phyloP scores from a whole-genome alignment of 2,329 filamentous ascomycete species.

The Trichoderma cornu-damae region DNA sequence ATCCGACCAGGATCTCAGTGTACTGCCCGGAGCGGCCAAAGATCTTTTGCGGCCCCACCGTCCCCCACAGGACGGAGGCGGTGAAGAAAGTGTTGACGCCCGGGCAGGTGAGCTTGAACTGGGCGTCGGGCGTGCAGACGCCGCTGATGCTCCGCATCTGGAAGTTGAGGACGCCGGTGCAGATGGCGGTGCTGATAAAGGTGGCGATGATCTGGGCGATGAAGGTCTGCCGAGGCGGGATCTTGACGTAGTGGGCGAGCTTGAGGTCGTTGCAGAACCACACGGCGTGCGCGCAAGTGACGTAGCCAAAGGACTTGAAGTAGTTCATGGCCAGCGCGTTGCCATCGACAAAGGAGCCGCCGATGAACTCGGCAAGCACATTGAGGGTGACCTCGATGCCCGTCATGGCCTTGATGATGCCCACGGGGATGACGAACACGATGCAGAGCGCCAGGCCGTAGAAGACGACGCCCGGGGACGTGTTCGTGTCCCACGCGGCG shows the following conservation, averaged over 20 bases:
- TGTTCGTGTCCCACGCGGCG: conserved; percentile 46
- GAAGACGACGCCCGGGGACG: conserved; percentile 47
- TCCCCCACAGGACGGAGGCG: conserved; percentile 51
- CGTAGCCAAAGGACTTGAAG: conserved; percentile 50
- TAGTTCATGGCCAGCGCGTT: conserved; percentile 51
- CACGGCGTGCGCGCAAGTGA: conserved; percentile 48
- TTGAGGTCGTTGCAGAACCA: conserved; percentile 47
- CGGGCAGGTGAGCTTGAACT: conserved; percentile 48
- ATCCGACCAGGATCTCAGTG: conserved; percentile 44
- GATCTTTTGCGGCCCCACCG: conserved; percentile 47
- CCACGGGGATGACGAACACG: conserved; percentile 48
- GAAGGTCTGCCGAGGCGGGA: conserved; percentile 56
- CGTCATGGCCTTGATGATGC: conserved; percentile 50
- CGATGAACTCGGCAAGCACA: conserved; percentile 50
- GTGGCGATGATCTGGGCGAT: conserved; percentile 55
- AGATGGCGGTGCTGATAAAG: conserved; percentile 48
- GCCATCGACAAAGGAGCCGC: conserved; percentile 46
- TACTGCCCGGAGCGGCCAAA: conserved; percentile 47
- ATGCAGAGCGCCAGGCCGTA: conserved; percentile 46
- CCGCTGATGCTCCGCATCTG: conserved; percentile 45
- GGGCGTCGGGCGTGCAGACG: conserved; percentile 46
- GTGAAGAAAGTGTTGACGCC: conserved; percentile 54
- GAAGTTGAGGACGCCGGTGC: conserved; percentile 45
- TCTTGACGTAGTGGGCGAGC: conserved; percentile 54
- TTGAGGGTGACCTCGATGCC: conserved; percentile 49